Evolutionary conservation across 2,329 filamentous ascomycete species (phyloP).

Genomic region (Arthrocladium fulminans): DNA sequence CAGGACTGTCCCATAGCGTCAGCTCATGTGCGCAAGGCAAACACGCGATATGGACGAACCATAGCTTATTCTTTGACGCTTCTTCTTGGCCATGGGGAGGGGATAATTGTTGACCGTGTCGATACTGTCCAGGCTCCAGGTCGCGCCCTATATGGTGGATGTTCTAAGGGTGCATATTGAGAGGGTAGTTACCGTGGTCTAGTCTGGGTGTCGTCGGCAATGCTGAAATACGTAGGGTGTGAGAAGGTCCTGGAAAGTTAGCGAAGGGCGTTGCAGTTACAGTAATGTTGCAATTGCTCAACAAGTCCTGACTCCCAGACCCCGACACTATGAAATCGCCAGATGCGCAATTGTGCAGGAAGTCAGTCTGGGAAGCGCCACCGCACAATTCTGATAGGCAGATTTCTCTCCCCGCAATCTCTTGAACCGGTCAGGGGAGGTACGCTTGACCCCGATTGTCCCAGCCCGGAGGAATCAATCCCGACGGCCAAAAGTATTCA

Average conservation of each 20-base stretch:
- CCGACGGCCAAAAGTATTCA: no score
- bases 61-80: constrained; percentile 62
- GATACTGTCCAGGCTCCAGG: no score
- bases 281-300: neutral
- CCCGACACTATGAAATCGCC: neutral
- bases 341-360: neutral
- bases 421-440: neutral
- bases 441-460: neutral
- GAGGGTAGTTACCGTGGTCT: no score
- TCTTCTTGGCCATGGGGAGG: constrained; percentile 54
- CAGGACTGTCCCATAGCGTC: constrained; percentile 48
- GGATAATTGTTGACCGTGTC: neutral
- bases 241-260: no score
- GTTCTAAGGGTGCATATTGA: no score
- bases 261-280: no score
- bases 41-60: constrained; percentile 38
- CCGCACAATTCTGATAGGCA: neutral
- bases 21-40: neutral
- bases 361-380: neutral
- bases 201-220: no score
- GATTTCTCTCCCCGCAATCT: neutral
- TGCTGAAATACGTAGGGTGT: no score
- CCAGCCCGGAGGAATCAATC: neutral
- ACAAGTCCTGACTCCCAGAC: neutral
- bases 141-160: no score